Percentiles rank a stretch among this genome's conserved stretches.
Conservation (phyloP, 371 early-diverging fungal genomes). For the Mortierella sp. region DNA sequence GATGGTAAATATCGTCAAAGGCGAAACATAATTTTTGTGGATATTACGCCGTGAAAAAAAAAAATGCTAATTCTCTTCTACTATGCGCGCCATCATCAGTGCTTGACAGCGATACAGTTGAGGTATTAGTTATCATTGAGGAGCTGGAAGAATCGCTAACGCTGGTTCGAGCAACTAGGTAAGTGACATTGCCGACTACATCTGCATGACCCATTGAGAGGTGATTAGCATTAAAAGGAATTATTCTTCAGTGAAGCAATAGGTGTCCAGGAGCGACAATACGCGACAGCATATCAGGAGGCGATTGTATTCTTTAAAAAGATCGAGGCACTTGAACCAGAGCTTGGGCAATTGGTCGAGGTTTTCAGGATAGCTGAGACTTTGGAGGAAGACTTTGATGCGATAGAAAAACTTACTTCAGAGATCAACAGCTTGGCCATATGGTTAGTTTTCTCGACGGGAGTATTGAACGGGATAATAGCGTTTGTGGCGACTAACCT, state of each 20-base stretch:
- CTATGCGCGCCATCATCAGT: slow-evolving; percentile 29
- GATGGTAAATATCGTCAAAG: slow-evolving; percentile 12
- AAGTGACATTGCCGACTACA: not conserved
- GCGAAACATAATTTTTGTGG: not conserved
- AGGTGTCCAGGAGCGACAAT: slow-evolving; percentile 41
- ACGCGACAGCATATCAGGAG: slow-evolving; percentile 47
- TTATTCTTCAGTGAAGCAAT: slow-evolving; percentile 47
- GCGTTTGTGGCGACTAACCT: not conserved
- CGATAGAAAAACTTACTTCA: slow-evolving; percentile 30
- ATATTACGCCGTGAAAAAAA: not conserved
- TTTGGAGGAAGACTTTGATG: slow-evolving; percentile 31
- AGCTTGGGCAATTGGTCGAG: slow-evolving; percentile 24
- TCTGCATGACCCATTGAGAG: not conserved
- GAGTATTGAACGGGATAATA: not conserved
- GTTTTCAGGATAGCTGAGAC: slow-evolving; percentile 17
- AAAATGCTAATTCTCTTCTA: not conserved
- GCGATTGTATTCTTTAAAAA: slow-evolving; percentile 31
- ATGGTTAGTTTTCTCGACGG: slow-evolving; percentile 21
- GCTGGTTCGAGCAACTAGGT: slow-evolving; percentile 46
- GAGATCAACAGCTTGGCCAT: slow-evolving; percentile 47
- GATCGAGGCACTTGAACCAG: slow-evolving; percentile 42
- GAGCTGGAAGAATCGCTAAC: slow-evolving; percentile 57
- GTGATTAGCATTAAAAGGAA: not conserved
- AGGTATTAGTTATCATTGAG: slow-evolving; percentile 44
- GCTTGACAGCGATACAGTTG: slow-evolving; percentile 53